Conservation (phyloP, 2,329 filamentous ascomycete genomes). For the Phoma herbarum region DNA sequence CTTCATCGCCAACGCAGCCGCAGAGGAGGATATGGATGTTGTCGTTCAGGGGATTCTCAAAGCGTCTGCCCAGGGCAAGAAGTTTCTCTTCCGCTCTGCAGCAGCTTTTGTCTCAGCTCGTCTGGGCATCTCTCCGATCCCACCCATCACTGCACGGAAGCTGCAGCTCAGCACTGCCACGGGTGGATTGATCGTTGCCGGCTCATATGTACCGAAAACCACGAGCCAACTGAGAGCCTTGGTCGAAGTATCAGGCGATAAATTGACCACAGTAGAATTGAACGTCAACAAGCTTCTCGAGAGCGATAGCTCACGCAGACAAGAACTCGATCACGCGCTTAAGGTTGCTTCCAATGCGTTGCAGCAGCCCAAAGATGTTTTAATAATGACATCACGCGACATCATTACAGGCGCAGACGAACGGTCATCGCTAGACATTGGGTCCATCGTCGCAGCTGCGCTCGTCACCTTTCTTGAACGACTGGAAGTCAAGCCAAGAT, state of each 20-base stretch:
- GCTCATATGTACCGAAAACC: constrained; percentile 68
- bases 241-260: constrained; percentile 48
- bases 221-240: constrained; percentile 63
- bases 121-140: constrained; percentile 62
- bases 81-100: constrained; percentile 58
- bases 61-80: constrained; percentile 52
- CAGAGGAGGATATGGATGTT: constrained; percentile 65
- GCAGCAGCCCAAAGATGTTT: constrained; percentile 59
- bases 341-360: constrained; percentile 43
- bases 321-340: constrained; percentile 52
- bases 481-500: constrained; percentile 61
- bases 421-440: constrained; percentile 63
- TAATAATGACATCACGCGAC: constrained; percentile 67
- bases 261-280: constrained; percentile 59
- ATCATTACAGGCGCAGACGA: constrained; percentile 62
- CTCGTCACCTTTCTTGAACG: constrained; percentile 61
- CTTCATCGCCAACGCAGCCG: constrained; percentile 63
- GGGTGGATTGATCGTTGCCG: constrained; percentile 64
- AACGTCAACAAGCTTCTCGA: constrained; percentile 60
- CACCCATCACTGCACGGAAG: constrained; percentile 59
- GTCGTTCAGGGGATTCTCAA: constrained; percentile 60
- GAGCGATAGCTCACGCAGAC: constrained; percentile 45
- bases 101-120: constrained; percentile 60
- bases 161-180: constrained; percentile 50
- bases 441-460: constrained; percentile 60